A percentile compares a stretch with the other conserved stretches of the same genome.
Conservation (phyloP, 176 grass and related monocot genomes). For the Elymus sibiricus region DNA sequence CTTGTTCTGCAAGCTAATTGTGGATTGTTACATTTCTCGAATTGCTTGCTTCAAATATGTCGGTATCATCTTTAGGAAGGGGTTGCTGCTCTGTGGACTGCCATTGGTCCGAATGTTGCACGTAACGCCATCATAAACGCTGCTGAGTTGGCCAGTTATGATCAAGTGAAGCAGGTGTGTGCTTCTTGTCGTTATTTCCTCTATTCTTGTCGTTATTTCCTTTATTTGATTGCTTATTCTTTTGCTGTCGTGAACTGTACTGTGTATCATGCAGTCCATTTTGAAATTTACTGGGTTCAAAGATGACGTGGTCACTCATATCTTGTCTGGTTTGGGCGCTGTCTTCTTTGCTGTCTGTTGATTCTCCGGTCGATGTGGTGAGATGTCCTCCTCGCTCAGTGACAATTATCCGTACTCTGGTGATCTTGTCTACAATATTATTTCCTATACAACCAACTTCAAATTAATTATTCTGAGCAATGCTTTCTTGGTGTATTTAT, state of each 20-base stretch:
- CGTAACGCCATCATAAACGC: conserved; percentile 88
- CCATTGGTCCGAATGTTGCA: conserved; percentile 73
- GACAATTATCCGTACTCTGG: background rate
- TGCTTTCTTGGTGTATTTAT: background rate
- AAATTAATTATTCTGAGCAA: background rate
- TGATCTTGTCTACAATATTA: conserved; percentile 1
- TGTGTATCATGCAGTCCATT: conserved; percentile 51
- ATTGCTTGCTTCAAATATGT: background rate
- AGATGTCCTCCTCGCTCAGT: conserved; percentile 6
- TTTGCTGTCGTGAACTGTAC: background rate
- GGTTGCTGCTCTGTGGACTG: conserved; percentile 67
- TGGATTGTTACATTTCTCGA: background rate
- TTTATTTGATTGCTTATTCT: background rate
- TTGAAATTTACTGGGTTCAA: conserved; percentile 85
- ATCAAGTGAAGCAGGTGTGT: conserved; percentile 92
- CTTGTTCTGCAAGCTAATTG: background rate
- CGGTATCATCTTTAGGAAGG: conserved; percentile 55
- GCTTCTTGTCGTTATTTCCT: background rate
- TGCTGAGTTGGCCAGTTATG: conserved; percentile 91
- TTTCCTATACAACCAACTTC: background rate
- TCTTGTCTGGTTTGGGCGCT: conserved; percentile 76
- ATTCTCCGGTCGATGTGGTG: conserved; percentile 91
- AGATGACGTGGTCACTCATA: conserved; percentile 81
- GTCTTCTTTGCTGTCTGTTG: conserved; percentile 91
- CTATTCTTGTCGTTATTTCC: background rate